phyloP scores from a whole-genome alignment of 1,284 basidiomycete genomes.

The Phenoliferia sp. region DNA sequence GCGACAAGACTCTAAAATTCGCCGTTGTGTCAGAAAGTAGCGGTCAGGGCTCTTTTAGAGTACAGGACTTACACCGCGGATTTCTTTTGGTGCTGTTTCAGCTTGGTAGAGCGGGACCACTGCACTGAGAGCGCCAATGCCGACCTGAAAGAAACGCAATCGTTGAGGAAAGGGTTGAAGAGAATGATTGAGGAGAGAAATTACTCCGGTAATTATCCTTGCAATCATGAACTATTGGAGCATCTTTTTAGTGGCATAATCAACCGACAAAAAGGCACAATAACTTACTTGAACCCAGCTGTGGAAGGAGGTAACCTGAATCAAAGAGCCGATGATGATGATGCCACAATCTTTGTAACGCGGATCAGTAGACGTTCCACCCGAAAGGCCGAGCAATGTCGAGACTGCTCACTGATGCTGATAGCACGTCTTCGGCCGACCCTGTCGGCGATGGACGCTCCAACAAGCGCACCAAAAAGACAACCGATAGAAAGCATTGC shows the following conservation, averaged over 20 bases:
- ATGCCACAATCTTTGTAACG: slow-evolving; percentile 52
- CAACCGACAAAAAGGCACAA: background rate
- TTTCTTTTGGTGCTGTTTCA: background rate
- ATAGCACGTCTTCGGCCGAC: slow-evolving; percentile 68
- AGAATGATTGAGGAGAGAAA: no score
- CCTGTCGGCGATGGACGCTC: slow-evolving; percentile 52
- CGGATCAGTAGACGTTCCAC: background rate
- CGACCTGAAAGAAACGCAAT: no score
- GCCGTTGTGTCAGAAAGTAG: background rate
- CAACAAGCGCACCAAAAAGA: slow-evolving; percentile 33
- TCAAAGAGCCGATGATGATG: slow-evolving; percentile 64
- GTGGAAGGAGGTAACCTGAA: slow-evolving; percentile 47
- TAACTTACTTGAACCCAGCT: slow-evolving; percentile 52
- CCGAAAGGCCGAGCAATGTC: background rate
- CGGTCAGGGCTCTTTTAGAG: background rate
- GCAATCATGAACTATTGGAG: slow-evolving; percentile 52
- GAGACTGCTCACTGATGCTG: slow-evolving; percentile 42
- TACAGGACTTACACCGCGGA: no score
- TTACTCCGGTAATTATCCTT: slow-evolving; percentile 43
- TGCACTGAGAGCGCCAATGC: slow-evolving; percentile 65
- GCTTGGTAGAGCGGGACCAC: slow-evolving; percentile 57
- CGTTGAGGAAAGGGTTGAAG: no score
- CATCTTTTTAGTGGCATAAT: background rate
- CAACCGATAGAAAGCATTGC: slow-evolving; percentile 52
- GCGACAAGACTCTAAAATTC: background rate